These are phyloP conservation scores for Globisporangium ultimum DNA, from an alignment of 352 stramenopile genomes.

Conservation along the genomic window DNA sequence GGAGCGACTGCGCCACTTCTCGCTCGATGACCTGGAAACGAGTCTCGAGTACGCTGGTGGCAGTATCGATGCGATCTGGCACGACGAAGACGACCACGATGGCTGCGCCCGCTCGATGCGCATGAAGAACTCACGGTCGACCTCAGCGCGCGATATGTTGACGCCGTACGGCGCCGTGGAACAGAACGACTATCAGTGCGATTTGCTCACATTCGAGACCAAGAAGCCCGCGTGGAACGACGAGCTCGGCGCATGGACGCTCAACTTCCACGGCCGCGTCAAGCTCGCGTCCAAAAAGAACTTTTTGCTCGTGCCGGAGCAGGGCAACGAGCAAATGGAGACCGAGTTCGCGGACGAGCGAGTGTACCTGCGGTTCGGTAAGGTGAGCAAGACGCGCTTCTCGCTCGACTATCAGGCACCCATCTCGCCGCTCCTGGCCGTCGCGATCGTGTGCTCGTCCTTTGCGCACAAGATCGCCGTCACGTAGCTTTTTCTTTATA, in stretches of 20 bases:
- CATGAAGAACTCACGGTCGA: conserved; percentile 25
- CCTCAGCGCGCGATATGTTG: conserved; percentile 20
- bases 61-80: conserved; percentile 30
- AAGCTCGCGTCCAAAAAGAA: conserved; percentile 93
- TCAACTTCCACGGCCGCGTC: conserved; percentile 88
- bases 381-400: conserved; percentile 80
- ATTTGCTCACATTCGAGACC: conserved; percentile 81
- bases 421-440: conserved; percentile 71
- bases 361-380: conserved; percentile 73
- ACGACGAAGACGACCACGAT: conserved; percentile 54
- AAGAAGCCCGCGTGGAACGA: conserved; percentile 86
- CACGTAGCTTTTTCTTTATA: conserved; percentile 33
- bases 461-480: conserved; percentile 87
- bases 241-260: conserved; percentile 75
- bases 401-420: conserved; percentile 76
- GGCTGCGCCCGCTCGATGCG: conserved; percentile 31
- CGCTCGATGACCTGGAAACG: conserved; percentile 51
- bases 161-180: conserved; percentile 65
- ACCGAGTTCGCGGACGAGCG: conserved; percentile 42
- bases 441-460: conserved; percentile 75
- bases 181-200: conserved; percentile 68
- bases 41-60: conserved; percentile 33
- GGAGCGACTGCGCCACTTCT: conserved; percentile 53
- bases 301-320: conserved; percentile 68
- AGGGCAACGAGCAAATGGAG: conserved; percentile 55